These are phyloP conservation scores for Prinsepia uniflora DNA, from an alignment of 306 rosid genomes.

Conservation along the genomic window DNA sequence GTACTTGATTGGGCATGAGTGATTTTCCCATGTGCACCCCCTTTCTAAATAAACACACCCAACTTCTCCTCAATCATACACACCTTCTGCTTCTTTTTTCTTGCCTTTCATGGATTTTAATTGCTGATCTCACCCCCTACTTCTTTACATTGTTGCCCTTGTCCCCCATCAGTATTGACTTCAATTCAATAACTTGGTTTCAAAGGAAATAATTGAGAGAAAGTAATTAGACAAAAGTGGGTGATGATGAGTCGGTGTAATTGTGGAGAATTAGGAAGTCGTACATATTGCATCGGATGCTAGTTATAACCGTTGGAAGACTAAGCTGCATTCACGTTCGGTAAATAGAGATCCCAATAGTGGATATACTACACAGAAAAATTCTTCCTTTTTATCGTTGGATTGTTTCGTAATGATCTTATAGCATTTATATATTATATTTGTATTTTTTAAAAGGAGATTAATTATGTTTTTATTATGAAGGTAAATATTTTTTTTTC, in stretches of 20 bases:
- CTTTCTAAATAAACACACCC: not conserved
- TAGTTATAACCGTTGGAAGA: not conserved
- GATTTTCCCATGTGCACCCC: constrained; percentile 50
- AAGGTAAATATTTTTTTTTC: no score
- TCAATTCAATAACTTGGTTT: constrained; percentile 6
- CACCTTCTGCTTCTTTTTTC: constrained; percentile 10
- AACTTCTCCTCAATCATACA: constrained; percentile 18
- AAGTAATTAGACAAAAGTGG: not conserved
- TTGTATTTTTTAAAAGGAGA: no score
- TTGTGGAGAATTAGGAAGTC: not conserved
- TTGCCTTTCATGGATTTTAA: not conserved
- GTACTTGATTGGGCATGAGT: constrained; percentile 50
- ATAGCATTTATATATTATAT: no score
- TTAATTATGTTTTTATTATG: no score
- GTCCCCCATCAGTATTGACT: constrained; percentile 4
- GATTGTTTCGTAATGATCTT: no score
- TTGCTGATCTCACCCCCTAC: not conserved
- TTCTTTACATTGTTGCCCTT: not conserved
- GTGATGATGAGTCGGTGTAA: not conserved
- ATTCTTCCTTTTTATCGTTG: no score
- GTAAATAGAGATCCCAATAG: no score
- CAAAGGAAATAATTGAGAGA: not conserved
- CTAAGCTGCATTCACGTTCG: no score
- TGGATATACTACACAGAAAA: no score
- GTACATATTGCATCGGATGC: not conserved